phyloP scores from a whole-genome alignment of 148 eudicot genomes.

The Silene uniflora region DNA sequence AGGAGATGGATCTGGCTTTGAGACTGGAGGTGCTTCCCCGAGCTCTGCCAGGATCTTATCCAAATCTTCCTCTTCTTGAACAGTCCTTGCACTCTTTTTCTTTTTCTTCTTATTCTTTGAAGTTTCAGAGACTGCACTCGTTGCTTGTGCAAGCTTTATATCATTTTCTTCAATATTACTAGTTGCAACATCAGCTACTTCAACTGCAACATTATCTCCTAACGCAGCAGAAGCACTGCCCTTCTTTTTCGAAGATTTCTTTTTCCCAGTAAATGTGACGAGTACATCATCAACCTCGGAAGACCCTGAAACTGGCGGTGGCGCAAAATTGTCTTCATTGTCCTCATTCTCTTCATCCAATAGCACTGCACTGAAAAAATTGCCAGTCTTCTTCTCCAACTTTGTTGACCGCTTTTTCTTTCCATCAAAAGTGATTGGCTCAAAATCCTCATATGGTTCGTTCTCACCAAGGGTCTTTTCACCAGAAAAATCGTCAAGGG shows the following conservation, averaged over 20 bases:
- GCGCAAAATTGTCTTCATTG: slow-evolving; percentile 22
- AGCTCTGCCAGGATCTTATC: slow-evolving; percentile 78
- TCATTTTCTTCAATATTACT: slow-evolving; percentile 38
- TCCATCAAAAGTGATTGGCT: slow-evolving; percentile 46
- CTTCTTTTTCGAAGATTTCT: slow-evolving; percentile 90
- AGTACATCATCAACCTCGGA: slow-evolving; percentile 26
- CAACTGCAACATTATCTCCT: slow-evolving; percentile 17
- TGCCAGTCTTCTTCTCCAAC: slow-evolving; percentile 47
- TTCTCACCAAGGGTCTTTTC: slow-evolving; percentile 23
- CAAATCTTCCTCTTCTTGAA: slow-evolving; percentile 80
- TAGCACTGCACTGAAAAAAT: slow-evolving; percentile 41
- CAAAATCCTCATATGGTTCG: slow-evolving; percentile 30
- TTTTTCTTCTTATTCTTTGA: slow-evolving; percentile 82
- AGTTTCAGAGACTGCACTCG: slow-evolving; percentile 37
- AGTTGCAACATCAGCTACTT: slow-evolving; percentile 22
- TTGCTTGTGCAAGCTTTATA: slow-evolving; percentile 30
- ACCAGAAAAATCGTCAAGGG: slow-evolving; percentile 29
- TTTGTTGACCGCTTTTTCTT: slow-evolving; percentile 63
- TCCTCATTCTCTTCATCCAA: slow-evolving; percentile 57
- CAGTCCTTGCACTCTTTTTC: slow-evolving; percentile 70
- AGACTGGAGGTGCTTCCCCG: slow-evolving; percentile 49
- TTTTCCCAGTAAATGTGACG: slow-evolving; percentile 66
- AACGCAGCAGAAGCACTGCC: slow-evolving; percentile 31
- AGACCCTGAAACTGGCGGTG: slow-evolving; percentile 30
- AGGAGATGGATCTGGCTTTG: slow-evolving; percentile 37